phyloP scores from a whole-genome alignment of 768 basidiomycete genomes.

The Panellus pusillus region DNA sequence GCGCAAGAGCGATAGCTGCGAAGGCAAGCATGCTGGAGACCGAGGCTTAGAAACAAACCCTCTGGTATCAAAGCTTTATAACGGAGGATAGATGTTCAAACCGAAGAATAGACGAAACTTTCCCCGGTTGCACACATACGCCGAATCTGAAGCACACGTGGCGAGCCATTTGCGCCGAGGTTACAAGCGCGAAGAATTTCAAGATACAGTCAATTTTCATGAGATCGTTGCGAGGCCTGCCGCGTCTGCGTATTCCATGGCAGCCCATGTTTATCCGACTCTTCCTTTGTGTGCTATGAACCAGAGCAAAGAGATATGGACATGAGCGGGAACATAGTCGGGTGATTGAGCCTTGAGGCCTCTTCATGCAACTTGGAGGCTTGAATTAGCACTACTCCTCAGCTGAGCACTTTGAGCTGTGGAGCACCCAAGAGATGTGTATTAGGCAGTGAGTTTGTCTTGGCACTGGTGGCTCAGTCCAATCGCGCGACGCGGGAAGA shows the following conservation, averaged over 20 bases:
- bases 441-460: no score
- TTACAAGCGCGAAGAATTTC: no score
- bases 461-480: no score
- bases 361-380: background rate
- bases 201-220: no score
- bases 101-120: constrained; percentile 21
- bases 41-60: background rate
- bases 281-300: background rate
- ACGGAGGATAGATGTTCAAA: background rate
- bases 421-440: background rate
- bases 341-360: constrained; percentile 7
- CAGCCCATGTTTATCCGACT: no score
- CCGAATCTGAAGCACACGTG: background rate
- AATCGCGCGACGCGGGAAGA: no score
- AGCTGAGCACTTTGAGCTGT: constrained; percentile 1
- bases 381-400: background rate
- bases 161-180: background rate
- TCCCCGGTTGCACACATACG: background rate
- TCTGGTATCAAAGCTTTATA: constrained; percentile 1
- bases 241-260: background rate
- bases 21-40: constrained; percentile 9
- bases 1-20: constrained; percentile 10
- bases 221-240: background rate
- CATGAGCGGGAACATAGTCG: constrained; percentile 9
- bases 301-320: background rate